Percentiles rank a stretch among this genome's conserved stretches.
Evolutionary conservation across 225 moss, liverwort and hornwort species (phyloP).

Genomic region (Polytrichum commune): DNA sequence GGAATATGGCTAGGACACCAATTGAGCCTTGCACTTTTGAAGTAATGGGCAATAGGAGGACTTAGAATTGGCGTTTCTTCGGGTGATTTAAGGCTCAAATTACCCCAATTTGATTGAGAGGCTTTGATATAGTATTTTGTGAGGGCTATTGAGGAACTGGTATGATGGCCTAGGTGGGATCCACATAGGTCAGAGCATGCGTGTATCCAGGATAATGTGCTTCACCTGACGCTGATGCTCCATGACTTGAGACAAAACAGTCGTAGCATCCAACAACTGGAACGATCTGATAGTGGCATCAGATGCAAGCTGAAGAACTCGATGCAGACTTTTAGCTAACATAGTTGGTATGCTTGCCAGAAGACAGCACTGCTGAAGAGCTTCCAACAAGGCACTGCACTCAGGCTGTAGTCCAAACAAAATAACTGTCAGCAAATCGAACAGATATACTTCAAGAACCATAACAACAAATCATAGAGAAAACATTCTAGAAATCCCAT

Average conservation of each 20-base stretch:
- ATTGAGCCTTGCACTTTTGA: no score
- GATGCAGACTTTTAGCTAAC: conserved; percentile 43
- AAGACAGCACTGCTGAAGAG: conserved; percentile 35
- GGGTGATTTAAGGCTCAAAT: no score
- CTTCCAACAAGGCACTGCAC: conserved; percentile 33
- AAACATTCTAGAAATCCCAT: no score
- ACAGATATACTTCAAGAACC: not conserved
- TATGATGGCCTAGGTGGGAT: no score
- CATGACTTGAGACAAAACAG: conserved; percentile 35
- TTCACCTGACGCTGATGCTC: conserved; percentile 27
- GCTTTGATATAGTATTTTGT: no score
- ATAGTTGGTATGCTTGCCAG: conserved; percentile 37
- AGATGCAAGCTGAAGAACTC: conserved; percentile 37
- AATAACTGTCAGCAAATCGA: not conserved
- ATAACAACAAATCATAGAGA: not conserved
- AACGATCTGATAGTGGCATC: conserved; percentile 39
- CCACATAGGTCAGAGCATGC: no score
- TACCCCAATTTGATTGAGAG: no score
- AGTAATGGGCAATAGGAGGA: no score
- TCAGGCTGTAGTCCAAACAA: conserved; percentile 23
- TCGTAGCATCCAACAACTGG: conserved; percentile 35
- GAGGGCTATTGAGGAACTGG: no score
- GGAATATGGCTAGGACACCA: no score
- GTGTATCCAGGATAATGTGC: not conserved
- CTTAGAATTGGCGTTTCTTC: no score